Percentiles rank a stretch among this genome's conserved stretches.
Conservation (phyloP, 306 rosid genomes). For the Prunus dulcis region DNA sequence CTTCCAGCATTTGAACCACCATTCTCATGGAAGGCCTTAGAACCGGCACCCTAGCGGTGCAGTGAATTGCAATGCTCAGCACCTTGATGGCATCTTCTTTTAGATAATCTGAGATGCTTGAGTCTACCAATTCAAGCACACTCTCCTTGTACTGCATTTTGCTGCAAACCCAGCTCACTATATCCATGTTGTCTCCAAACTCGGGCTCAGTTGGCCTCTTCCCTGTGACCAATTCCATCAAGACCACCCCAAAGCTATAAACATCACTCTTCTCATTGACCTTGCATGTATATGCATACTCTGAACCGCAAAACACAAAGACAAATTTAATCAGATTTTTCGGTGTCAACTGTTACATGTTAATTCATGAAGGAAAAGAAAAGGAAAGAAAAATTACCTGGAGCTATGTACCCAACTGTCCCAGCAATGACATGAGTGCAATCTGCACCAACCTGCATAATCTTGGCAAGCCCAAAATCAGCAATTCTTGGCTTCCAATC, state of each 20-base stretch:
- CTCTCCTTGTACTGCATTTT: conserved; percentile 37
- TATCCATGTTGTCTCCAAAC: conserved; percentile 73
- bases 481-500: conserved; percentile 86
- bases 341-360: background rate
- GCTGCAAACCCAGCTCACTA: conserved; percentile 68
- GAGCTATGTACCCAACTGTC: conserved; percentile 84
- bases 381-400: conserved; percentile 48
- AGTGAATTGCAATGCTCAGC: conserved; percentile 55
- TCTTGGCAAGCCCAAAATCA: conserved; percentile 89
- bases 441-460: conserved; percentile 61
- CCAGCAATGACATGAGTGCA: conserved; percentile 75
- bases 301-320: conserved; percentile 36
- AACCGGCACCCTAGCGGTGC: conserved; percentile 54
- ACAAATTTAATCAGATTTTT: conserved; percentile 20
- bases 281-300: conserved; percentile 75
- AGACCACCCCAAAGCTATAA: conserved; percentile 83
- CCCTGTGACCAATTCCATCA: conserved; percentile 82
- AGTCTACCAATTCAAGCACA: conserved; percentile 51
- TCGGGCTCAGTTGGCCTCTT: conserved; percentile 63
- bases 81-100: conserved; percentile 65
- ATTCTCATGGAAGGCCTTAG: conserved; percentile 87
- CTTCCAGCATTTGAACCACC: conserved; percentile 88
- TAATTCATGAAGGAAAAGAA: background rate
- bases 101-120: conserved; percentile 44
- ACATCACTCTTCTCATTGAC: conserved; percentile 91